Conservation (phyloP, 2,329 filamentous ascomycete species). For the Penicillium verrucosum region DNA sequence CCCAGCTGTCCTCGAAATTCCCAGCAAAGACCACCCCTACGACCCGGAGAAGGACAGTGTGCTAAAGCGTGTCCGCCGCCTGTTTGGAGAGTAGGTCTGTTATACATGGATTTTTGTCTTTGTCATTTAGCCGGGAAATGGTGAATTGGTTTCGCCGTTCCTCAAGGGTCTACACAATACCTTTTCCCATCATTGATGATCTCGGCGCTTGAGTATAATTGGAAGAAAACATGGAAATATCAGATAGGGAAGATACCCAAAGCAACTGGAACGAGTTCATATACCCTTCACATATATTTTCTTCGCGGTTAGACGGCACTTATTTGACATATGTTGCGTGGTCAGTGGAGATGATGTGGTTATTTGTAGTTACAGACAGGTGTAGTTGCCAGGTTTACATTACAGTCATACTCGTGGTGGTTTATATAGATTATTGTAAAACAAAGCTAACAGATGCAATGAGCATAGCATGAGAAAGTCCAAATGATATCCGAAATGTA, state of each 20-base stretch:
- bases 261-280: constrained; percentile 12
- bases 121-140: constrained; percentile 1
- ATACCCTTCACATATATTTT: constrained; percentile 9
- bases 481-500: constrained; percentile 10
- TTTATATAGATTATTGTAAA: neutral
- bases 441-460: neutral
- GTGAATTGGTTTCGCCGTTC: constrained; percentile 3
- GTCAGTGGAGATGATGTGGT: neutral
- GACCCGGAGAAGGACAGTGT: constrained; percentile 99
- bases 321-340: neutral
- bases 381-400: constrained; percentile 1
- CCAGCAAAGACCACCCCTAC: constrained; percentile 98
- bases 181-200: constrained; percentile 1
- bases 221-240: constrained; percentile 14
- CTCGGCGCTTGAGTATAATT: constrained; percentile 4
- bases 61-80: constrained; percentile 74
- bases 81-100: constrained; percentile 57
- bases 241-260: constrained; percentile 25
- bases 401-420: neutral
- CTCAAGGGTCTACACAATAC: constrained; percentile 2
- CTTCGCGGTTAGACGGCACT: neutral
- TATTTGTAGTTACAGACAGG: neutral
- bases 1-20: constrained; percentile 93
- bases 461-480: neutral
- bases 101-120: neutral